A percentile compares a stretch with the other conserved stretches of the same genome.
Conservation (phyloP, 371 early-diverging fungal genomes). For the Mucor velutinosus region DNA sequence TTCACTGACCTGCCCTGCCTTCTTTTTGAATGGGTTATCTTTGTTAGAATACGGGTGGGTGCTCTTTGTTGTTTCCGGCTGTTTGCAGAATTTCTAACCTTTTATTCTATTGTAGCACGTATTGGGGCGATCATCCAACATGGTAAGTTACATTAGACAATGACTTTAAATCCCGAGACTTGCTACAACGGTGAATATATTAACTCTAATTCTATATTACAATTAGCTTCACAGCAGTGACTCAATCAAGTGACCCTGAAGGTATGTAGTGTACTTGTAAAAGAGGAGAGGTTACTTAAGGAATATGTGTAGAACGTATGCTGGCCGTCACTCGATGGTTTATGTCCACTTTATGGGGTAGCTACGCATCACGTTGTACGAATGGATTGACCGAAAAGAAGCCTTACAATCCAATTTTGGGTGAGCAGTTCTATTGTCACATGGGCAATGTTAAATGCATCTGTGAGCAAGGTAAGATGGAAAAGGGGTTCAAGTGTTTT, state of each 20-base stretch:
- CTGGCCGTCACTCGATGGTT: slow-evolving; percentile 31
- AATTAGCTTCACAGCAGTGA: slow-evolving; percentile 40
- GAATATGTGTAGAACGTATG: slow-evolving; percentile 15
- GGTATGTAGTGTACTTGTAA: slow-evolving; percentile 20
- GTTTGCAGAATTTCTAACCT: neutral
- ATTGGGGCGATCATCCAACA: slow-evolving; percentile 29
- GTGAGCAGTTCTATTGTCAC: slow-evolving; percentile 79
- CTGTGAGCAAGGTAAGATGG: slow-evolving; percentile 62
- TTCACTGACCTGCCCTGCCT: slow-evolving; percentile 76
- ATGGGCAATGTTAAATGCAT: slow-evolving; percentile 40
- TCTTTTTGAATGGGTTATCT: slow-evolving; percentile 73
- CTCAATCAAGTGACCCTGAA: slow-evolving; percentile 53
- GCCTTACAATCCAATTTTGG: slow-evolving; percentile 86
- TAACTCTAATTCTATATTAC: neutral
- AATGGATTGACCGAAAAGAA: slow-evolving; percentile 64
- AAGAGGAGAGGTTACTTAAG: neutral
- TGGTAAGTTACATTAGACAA: slow-evolving; percentile 1
- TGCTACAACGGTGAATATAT: neutral
- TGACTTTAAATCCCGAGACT: neutral
- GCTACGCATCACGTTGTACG: slow-evolving; percentile 48
- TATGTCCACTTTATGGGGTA: slow-evolving; percentile 68
- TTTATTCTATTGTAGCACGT: slow-evolving; percentile 12
- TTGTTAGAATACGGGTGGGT: slow-evolving; percentile 78
- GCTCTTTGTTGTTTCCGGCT: neutral
- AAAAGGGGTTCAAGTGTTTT: neutral